Evolutionary conservation across 2,329 filamentous ascomycete species (phyloP).

Genomic region (Fusarium nematophilum): DNA sequence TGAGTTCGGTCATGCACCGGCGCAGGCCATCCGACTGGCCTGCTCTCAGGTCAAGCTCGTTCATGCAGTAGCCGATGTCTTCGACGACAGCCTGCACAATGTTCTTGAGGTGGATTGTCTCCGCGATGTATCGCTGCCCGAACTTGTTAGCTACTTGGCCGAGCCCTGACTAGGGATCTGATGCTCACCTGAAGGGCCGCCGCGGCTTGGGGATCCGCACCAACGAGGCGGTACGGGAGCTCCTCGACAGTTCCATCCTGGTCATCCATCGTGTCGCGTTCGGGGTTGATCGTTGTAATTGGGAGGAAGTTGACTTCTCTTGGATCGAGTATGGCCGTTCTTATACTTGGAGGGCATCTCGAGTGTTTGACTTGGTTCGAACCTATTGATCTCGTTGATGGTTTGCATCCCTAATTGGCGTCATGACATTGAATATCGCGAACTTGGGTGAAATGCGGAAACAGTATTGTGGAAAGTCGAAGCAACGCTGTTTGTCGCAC

Average conservation of each 20-base stretch:
- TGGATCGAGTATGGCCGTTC: neutral
- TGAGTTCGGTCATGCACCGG: conserved; percentile 26
- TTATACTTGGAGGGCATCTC: neutral
- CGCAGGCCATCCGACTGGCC: conserved; percentile 10
- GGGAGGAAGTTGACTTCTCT: conserved; percentile 8
- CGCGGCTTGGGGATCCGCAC: conserved; percentile 1
- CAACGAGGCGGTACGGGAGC: conserved; percentile 13
- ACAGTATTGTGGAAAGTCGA: neutral
- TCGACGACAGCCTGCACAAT: conserved; percentile 29
- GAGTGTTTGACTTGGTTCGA: neutral
- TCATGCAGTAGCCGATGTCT: conserved; percentile 23
- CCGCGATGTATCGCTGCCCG: conserved; percentile 22
- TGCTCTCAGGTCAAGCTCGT: conserved; percentile 12
- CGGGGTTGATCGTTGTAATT: neutral
- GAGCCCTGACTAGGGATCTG: neutral
- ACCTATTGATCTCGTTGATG: neutral
- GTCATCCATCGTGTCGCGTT: conserved; percentile 3
- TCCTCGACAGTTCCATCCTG: conserved; percentile 7
- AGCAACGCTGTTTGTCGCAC: neutral
- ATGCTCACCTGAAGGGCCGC: conserved; percentile 16
- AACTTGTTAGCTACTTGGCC: neutral
- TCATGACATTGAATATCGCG: neutral
- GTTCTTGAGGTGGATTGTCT: conserved; percentile 30
- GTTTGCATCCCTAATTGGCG: neutral
- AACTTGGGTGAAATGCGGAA: neutral